Evolutionary conservation across 2,329 filamentous ascomycete genomes (phyloP).

Genomic region (Coniochaeta pulveracea): DNA sequence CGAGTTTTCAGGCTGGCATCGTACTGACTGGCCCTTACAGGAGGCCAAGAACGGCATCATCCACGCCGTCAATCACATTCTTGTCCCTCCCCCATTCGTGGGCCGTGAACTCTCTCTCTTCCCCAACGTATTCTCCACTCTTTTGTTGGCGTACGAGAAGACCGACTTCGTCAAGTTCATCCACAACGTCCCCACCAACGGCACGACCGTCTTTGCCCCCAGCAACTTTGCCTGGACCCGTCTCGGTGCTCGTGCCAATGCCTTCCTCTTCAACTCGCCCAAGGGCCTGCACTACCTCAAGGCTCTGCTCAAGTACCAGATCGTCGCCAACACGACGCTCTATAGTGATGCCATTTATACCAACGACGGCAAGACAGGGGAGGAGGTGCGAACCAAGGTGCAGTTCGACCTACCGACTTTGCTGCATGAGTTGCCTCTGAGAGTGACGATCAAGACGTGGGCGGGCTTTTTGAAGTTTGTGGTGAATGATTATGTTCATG

Average conservation of each 20-base stretch:
- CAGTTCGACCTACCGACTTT: slow-evolving; percentile 65
- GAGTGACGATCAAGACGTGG: slow-evolving; percentile 59
- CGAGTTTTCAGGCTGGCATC: neutral
- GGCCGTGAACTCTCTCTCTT: slow-evolving; percentile 48
- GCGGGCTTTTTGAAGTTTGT: slow-evolving; percentile 54
- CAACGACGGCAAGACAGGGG: slow-evolving; percentile 9
- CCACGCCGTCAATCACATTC: slow-evolving; percentile 62
- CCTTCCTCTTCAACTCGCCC: slow-evolving; percentile 71
- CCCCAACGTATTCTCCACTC: slow-evolving; percentile 66
- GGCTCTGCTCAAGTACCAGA: slow-evolving; percentile 69
- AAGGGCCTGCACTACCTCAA: slow-evolving; percentile 65
- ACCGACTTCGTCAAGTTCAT: slow-evolving; percentile 57
- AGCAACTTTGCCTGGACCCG: slow-evolving; percentile 69
- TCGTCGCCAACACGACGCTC: slow-evolving; percentile 61
- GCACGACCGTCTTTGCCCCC: slow-evolving; percentile 72
- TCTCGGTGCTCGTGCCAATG: slow-evolving; percentile 63
- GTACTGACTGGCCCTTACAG: neutral
- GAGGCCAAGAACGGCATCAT: slow-evolving; percentile 69
- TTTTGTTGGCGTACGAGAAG: slow-evolving; percentile 62
- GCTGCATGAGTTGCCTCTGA: slow-evolving; percentile 52
- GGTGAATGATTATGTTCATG: slow-evolving; percentile 61
- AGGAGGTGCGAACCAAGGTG: slow-evolving; percentile 18
- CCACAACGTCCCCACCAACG: slow-evolving; percentile 39
- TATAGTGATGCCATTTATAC: slow-evolving; percentile 75
- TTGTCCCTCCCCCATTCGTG: slow-evolving; percentile 63